These are phyloP conservation scores for Chlamydomonas reinhardtii DNA, from an alignment of 163 green algal genomes.

Conservation along the genomic window DNA sequence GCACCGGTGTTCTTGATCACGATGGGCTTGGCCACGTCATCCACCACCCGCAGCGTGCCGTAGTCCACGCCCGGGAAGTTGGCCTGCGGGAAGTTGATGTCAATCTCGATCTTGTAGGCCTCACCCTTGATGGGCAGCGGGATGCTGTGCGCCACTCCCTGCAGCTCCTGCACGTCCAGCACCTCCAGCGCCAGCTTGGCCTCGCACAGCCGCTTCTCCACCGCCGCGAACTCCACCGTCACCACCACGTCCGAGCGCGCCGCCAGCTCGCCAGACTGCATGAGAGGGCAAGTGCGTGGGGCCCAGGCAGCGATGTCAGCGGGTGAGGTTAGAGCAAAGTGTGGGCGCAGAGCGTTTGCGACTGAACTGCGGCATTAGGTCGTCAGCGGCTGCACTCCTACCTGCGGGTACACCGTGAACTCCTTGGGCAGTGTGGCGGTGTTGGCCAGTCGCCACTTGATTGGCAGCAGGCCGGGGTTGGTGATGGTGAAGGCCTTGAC, in stretches of 20 bases:
- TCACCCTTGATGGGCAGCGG: conserved; percentile 79
- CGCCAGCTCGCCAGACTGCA: conserved; percentile 65
- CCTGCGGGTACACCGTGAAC: conserved; percentile 62
- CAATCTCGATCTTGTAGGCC: conserved; percentile 81
- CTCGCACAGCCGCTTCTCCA: conserved; percentile 66
- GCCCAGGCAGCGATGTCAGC: background rate
- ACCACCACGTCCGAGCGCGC: conserved; percentile 66
- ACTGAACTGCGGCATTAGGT: too few species aligned
- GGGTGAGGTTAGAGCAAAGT: too few species aligned
- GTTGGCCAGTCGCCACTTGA: conserved; percentile 79
- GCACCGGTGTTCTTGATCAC: conserved; percentile 72
- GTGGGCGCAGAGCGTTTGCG: too few species aligned
- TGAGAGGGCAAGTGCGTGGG: conserved; percentile 21
- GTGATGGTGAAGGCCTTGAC: conserved; percentile 70
- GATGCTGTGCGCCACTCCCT: conserved; percentile 64
- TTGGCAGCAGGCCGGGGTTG: conserved; percentile 76
- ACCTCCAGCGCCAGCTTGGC: conserved; percentile 61
- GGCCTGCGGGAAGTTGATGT: conserved; percentile 75
- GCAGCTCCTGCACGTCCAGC: conserved; percentile 63
- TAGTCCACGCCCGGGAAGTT: conserved; percentile 72
- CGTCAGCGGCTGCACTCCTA: too few species aligned
- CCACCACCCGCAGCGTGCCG: conserved; percentile 68
- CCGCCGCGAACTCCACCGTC: conserved; percentile 68
- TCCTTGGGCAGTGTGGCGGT: conserved; percentile 68
- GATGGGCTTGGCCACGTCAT: conserved; percentile 64